Percentiles rank a stretch among this genome's conserved stretches.
Evolutionary conservation across 169 alveolate species (phyloP).

Genomic region (Eimeria brunetti): DNA sequence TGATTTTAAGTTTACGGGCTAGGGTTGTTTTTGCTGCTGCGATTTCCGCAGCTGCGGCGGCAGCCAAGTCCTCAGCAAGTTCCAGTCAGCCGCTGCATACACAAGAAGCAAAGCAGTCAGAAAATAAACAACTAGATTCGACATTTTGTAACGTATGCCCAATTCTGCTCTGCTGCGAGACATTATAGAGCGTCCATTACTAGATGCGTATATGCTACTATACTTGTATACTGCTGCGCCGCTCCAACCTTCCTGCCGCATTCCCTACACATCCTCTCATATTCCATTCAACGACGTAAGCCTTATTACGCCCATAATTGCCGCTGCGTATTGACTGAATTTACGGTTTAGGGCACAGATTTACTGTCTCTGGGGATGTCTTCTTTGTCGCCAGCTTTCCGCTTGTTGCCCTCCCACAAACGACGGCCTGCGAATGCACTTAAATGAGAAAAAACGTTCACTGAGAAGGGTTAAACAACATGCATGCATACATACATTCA

Average conservation of each 20-base stretch:
- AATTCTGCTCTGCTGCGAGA: neutral
- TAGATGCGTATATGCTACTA: no score
- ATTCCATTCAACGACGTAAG: neutral
- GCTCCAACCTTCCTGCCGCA: neutral
- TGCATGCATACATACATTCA: no score
- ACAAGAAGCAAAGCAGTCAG: neutral
- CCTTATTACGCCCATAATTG: neutral
- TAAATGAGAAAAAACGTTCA: neutral
- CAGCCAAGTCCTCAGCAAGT: slow-evolving; percentile 58
- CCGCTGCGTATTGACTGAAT: neutral
- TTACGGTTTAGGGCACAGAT: neutral
- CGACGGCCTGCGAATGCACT: slow-evolving; percentile 36
- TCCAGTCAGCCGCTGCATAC: slow-evolving; percentile 68
- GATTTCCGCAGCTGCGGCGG: slow-evolving; percentile 44
- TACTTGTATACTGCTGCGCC: neutral
- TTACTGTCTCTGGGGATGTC: slow-evolving; percentile 66
- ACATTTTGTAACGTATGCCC: no score
- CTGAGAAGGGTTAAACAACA: neutral
- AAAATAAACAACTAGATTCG: neutral
- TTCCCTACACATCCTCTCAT: neutral
- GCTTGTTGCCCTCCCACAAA: slow-evolving; percentile 57
- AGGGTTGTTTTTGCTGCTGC: slow-evolving; percentile 39
- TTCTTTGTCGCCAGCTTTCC: slow-evolving; percentile 51
- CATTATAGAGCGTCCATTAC: neutral
- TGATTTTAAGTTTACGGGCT: neutral